Base-by-base conservation (phyloP, 208 protist species). In the Leishmania guyanensis region DNA sequence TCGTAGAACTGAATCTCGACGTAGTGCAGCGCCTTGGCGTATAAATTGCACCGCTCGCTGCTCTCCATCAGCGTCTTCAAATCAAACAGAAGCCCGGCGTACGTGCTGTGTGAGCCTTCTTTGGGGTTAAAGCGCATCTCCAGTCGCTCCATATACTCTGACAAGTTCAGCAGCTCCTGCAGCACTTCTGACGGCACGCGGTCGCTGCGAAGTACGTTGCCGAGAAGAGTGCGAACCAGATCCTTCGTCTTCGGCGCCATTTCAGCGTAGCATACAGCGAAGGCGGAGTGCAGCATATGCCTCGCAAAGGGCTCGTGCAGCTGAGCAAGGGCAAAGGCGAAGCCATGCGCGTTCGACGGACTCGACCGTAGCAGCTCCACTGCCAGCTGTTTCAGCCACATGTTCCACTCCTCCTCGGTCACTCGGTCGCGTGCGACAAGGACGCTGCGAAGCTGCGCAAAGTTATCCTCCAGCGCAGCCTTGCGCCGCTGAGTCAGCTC, bases 61-160 rank as follows among this genome's bases (percentile, higher is more conserved):
- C 98, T 93, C 22, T 86, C 93, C 90, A 98, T 98, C 54, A 99
- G 88, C 60, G 87, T 94, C 65, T 92, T 88, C 33, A 98, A 89
- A 78, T 95, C 90, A 82, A 97, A 97, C 20, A 96, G 87, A 39
- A 94, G 82, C 5, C 92, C 88, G 29, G 86, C 82, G 79, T 89
- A 89, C 33, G 81, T 81, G 77, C 79, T 87, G 78, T 77, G 77
- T 26, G 66, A 78, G 75, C 80, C 80, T 33, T 87, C 85, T 58
- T 90, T 88, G 10, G 84, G 86, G 62, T 87, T 87, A 66, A 94
- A 94, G 82, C 89, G 90, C 85, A 94, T 93, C 81, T 98, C 95
- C 70, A 98, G 85, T 53, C 97, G 96, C 80, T 99, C 98, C 97
- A 99, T 99, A 90, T 98, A 99, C 90, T 99, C 98, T 43, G 98